Evolutionary conservation across 176 grass and related monocot genomes (phyloP).

Genomic region (Musa beccarii): DNA sequence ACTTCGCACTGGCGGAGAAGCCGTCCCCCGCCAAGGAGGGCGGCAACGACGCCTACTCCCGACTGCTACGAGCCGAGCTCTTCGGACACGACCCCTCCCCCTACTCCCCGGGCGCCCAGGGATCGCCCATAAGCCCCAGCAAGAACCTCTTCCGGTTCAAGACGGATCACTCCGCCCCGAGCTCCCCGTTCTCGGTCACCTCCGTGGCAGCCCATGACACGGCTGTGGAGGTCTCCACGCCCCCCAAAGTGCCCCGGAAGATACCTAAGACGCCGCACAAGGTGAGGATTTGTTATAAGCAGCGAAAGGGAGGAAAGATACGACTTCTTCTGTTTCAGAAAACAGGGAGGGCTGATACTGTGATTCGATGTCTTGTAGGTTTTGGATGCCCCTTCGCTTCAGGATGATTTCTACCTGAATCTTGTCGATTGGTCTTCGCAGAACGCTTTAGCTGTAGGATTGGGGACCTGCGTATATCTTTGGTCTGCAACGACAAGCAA

Average conservation of each 20-base stretch:
- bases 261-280: constrained; percentile 98
- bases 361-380: constrained; percentile 32
- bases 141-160: constrained; percentile 91
- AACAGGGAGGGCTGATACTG: neutral
- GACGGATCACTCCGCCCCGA: constrained; percentile 56
- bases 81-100: constrained; percentile 41
- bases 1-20: constrained; percentile 57
- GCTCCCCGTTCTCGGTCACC: constrained; percentile 41
- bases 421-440: constrained; percentile 97
- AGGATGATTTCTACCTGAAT: constrained; percentile 97
- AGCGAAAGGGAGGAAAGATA: neutral
- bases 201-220: constrained; percentile 18
- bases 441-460: constrained; percentile 79
- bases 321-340: neutral
- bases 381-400: constrained; percentile 76
- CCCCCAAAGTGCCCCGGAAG: constrained; percentile 57
- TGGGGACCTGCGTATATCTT: constrained; percentile 84
- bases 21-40: constrained; percentile 38
- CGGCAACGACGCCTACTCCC: constrained; percentile 54
- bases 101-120: constrained; percentile 5
- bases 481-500: constrained; percentile 94
- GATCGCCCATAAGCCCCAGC: constrained; percentile 52
- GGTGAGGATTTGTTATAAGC: constrained; percentile 10
- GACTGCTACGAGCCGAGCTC: constrained; percentile 75
- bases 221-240: constrained; percentile 28